Percentiles rank a stretch among this genome's conserved stretches.
phyloP scores from a whole-genome alignment of 257 asterid genomes.

The Solanum appendiculatum region DNA sequence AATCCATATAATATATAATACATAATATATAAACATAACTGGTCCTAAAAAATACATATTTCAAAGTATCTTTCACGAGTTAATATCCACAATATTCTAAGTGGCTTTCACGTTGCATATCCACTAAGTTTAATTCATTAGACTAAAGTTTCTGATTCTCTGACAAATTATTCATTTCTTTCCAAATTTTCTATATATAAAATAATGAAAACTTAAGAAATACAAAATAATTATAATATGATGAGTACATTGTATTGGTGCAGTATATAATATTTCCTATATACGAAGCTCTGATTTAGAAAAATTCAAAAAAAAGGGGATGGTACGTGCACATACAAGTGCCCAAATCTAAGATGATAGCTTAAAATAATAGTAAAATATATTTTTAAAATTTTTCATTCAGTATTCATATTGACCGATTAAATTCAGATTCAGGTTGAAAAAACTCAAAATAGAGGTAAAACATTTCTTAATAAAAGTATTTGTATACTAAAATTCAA shows the following conservation, averaged over 20 bases:
- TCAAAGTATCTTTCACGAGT: background rate
- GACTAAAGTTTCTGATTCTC: background rate
- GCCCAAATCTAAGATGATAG: background rate
- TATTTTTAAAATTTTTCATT: background rate
- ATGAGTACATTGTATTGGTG: background rate
- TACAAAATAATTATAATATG: background rate
- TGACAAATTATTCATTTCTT: background rate
- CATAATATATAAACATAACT: background rate
- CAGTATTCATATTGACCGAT: background rate
- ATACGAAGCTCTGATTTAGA: background rate
- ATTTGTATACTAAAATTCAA: too few species aligned
- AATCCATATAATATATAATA: too few species aligned
- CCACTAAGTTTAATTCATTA: background rate
- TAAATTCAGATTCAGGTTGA: too few species aligned
- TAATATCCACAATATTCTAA: background rate
- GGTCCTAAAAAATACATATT: background rate
- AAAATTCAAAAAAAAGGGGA: background rate
- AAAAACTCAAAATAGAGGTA: too few species aligned
- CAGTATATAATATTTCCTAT: background rate
- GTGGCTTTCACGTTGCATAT: background rate
- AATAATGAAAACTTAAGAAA: background rate
- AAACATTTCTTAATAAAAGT: too few species aligned
- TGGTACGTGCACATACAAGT: background rate
- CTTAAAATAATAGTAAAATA: background rate
- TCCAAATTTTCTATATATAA: background rate